Evolutionary conservation across 2,329 filamentous ascomycete genomes (phyloP).

Genomic region (Trichocomaceae sp.): DNA sequence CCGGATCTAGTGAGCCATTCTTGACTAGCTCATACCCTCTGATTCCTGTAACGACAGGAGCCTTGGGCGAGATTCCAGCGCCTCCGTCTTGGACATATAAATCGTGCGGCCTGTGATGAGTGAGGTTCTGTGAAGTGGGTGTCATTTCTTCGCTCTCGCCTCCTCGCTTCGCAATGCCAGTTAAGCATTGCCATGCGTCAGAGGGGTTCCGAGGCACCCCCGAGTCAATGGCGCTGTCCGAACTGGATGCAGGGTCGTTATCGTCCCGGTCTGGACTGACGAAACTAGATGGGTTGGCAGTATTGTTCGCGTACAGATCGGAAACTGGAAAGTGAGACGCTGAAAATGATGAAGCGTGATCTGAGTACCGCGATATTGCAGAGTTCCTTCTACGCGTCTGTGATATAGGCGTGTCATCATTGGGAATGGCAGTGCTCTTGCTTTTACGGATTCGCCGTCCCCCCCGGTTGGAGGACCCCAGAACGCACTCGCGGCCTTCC

Average conservation of each 20-base stretch:
- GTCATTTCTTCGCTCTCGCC: slow-evolving; percentile 11
- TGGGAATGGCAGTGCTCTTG: slow-evolving; percentile 23
- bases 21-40: slow-evolving; percentile 39
- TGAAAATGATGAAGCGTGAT: slow-evolving; percentile 19
- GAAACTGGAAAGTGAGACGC: slow-evolving; percentile 28
- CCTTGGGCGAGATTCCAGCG: slow-evolving; percentile 11
- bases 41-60: slow-evolving; percentile 27
- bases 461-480: slow-evolving; percentile 54
- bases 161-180: slow-evolving; percentile 38
- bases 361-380: slow-evolving; percentile 23
- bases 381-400: slow-evolving; percentile 22
- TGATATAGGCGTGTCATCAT: slow-evolving; percentile 17
- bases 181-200: slow-evolving; percentile 44
- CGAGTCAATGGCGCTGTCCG: slow-evolving; percentile 33
- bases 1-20: slow-evolving; percentile 41
- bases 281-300: slow-evolving; percentile 24
- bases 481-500: slow-evolving; percentile 53
- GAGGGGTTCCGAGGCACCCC: slow-evolving; percentile 41
- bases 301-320: slow-evolving; percentile 28
- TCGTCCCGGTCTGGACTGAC: slow-evolving; percentile 32
- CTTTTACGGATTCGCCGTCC: slow-evolving; percentile 53
- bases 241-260: slow-evolving; percentile 24
- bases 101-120: background rate
- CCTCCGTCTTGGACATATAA: slow-evolving; percentile 15
- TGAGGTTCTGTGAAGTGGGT: slow-evolving; percentile 2